These are phyloP conservation scores for Sugiyamaella paludigena DNA, from an alignment of 1,139 yeast genomes.

Conservation along the genomic window DNA sequence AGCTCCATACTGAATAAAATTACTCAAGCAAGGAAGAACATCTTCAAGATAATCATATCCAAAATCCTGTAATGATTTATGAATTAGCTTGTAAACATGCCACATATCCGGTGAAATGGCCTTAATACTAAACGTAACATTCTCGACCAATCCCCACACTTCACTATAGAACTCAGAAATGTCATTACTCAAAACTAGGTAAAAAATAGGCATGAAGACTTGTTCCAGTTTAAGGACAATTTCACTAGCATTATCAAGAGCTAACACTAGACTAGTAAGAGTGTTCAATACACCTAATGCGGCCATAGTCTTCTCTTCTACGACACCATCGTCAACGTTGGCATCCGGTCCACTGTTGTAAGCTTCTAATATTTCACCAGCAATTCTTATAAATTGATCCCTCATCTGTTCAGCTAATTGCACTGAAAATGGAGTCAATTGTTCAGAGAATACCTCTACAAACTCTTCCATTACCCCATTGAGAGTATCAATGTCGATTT, in stretches of 20 bases:
- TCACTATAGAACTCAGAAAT: constrained; percentile 82
- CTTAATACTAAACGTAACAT: constrained; percentile 74
- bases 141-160: constrained; percentile 79
- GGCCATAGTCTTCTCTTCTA: constrained; percentile 79
- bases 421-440: constrained; percentile 89
- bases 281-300: constrained; percentile 86
- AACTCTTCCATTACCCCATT: constrained; percentile 94
- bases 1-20: constrained; percentile 72
- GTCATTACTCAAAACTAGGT: constrained; percentile 58
- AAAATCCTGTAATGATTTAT: constrained; percentile 51
- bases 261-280: constrained; percentile 78
- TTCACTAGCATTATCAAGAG: constrained; percentile 78
- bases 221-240: constrained; percentile 67
- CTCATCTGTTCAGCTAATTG: constrained; percentile 78
- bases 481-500: constrained; percentile 82
- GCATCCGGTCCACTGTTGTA: constrained; percentile 37
- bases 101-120: constrained; percentile 73
- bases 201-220: constrained; percentile 70
- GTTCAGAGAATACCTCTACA: constrained; percentile 84
- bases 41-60: constrained; percentile 71
- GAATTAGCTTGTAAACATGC: constrained; percentile 60
- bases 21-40: constrained; percentile 69
- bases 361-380: constrained; percentile 60
- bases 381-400: constrained; percentile 74
- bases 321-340: constrained; percentile 42